Evolutionary conservation across 139 green algal species (phyloP), one percentile per base, ranked within the genome.

Genomic region (Chlamydomonas sp.): DNA sequence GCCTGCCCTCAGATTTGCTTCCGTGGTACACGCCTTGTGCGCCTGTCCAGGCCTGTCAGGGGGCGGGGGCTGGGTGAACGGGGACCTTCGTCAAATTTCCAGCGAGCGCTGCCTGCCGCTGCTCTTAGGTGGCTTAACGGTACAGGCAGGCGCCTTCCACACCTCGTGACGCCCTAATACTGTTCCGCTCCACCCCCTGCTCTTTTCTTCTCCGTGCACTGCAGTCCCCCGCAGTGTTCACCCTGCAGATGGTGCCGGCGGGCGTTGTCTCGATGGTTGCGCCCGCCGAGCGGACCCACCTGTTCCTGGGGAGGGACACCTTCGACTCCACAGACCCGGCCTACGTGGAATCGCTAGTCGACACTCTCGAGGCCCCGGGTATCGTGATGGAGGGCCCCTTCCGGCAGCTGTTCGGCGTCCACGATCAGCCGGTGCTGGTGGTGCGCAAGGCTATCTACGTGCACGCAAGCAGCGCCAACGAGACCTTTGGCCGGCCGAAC

Each of bases 401-500:
- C 5, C 77, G 17, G 61, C 2, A 5, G 58, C 76, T 80, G 49
- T 6, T 14, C 16, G 64, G 64, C 77, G 20, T 1, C 59, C 5
- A 18, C 31, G 31, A 49, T 49, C 31, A 49, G 8, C 49, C 15
- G 1, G 5, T 84, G 12, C 79, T 84, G 31, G n/a, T 85, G 1
- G 80, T 85, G 16, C 80, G 67, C 1, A 67, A 66, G 49, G 12
- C 67, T 17, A 85, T 85, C 3, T n/a, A 60, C 80, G 14, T 77
- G 14, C 14, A 4, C 6, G 80, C 67, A 67, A 5, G 3, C 57
- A 15, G 60, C 67, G 16, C 4, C 0, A 1, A 61, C 6, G 80
- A 85, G 6, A 85, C 66, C 5, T 85, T 77, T 58, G 17, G 68
- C 16, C 66, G 49, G 69, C 69, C 69, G 16, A 18, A 75, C 69